A percentile compares a stretch with the other conserved stretches of the same genome.
Conservation (phyloP, 1,284 basidiomycete genomes). For the Trichosporon sp. region DNA sequence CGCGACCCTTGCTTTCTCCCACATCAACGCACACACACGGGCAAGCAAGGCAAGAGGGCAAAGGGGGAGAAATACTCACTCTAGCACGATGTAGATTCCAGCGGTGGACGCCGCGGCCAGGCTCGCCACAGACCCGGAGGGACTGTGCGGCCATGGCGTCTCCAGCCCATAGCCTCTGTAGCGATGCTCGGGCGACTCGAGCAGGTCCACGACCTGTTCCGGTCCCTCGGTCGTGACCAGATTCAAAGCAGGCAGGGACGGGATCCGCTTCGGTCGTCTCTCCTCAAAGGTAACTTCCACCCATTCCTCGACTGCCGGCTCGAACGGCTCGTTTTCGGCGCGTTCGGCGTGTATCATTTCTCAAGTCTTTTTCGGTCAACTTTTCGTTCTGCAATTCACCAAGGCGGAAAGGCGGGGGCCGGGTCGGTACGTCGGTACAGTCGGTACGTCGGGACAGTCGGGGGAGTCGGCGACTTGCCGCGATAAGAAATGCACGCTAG, state of each 20-base stretch:
- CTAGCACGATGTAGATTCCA: slow-evolving; percentile 1
- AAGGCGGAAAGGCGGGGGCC: too few relatives aligned
- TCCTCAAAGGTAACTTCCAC: background rate
- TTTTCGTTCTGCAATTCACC: background rate
- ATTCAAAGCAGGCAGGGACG: background rate
- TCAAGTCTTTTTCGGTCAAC: background rate
- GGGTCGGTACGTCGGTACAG: too few relatives aligned
- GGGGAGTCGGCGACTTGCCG: background rate
- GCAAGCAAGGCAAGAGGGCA: too few relatives aligned
- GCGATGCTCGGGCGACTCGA: background rate
- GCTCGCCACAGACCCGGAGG: background rate
- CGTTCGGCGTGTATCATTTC: too few relatives aligned
- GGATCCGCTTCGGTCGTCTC: background rate
- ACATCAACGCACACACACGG: too few relatives aligned
- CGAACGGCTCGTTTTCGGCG: background rate
- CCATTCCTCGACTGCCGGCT: background rate
- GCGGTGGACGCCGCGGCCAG: background rate
- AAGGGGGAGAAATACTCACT: background rate
- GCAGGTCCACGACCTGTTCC: background rate
- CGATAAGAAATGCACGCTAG: background rate
- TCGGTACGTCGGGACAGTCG: too few relatives aligned
- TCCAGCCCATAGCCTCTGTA: too few relatives aligned
- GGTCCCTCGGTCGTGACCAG: background rate
- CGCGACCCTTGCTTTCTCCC: too few relatives aligned
- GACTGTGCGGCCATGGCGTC: slow-evolving; percentile 18